phyloP scores from a whole-genome alignment of 108 stramenopile genomes.

The Nitzschia sp. region DNA sequence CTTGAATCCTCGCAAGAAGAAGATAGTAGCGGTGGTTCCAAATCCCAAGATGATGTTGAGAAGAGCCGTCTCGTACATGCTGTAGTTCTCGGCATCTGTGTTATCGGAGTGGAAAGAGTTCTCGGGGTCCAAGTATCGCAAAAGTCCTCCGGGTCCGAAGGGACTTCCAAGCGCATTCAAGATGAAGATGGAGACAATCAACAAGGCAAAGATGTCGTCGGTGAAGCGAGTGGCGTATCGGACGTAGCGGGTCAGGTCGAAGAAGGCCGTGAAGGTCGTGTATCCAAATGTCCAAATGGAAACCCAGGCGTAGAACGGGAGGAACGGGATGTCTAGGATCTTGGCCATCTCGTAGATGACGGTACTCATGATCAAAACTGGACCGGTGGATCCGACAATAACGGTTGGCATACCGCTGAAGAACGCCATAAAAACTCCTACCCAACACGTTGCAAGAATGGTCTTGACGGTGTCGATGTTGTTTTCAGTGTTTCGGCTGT shows the following conservation, averaged over 20 bases:
- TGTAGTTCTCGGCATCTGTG: constrained; percentile 36
- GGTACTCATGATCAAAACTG: constrained; percentile 44
- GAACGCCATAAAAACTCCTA: constrained; percentile 40
- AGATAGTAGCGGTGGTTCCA: constrained; percentile 38
- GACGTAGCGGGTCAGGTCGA: constrained; percentile 48
- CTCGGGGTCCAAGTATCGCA: constrained; percentile 38
- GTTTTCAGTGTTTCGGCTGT: constrained; percentile 56
- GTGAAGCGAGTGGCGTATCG: constrained; percentile 55
- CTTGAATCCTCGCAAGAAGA: constrained; percentile 46
- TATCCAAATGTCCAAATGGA: constrained; percentile 20
- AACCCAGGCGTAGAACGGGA: constrained; percentile 45
- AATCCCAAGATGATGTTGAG: constrained; percentile 44
- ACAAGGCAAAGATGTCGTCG: constrained; percentile 60
- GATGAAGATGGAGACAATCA: constrained; percentile 56
- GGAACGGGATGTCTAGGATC: constrained; percentile 45
- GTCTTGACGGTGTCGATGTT: constrained; percentile 57
- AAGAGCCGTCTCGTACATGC: constrained; percentile 31
- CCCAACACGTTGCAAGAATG: constrained; percentile 52
- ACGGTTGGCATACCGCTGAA: constrained; percentile 36
- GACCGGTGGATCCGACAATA: constrained; percentile 47
- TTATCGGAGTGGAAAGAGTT: constrained; percentile 30
- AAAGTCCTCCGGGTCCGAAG: constrained; percentile 37
- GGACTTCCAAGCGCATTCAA: constrained; percentile 53
- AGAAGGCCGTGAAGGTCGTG: constrained; percentile 37
- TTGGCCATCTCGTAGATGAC: constrained; percentile 42